phyloP scores from a whole-genome alignment of 805 yeast genomes.

The Wickerhamiella spandovensis region DNA sequence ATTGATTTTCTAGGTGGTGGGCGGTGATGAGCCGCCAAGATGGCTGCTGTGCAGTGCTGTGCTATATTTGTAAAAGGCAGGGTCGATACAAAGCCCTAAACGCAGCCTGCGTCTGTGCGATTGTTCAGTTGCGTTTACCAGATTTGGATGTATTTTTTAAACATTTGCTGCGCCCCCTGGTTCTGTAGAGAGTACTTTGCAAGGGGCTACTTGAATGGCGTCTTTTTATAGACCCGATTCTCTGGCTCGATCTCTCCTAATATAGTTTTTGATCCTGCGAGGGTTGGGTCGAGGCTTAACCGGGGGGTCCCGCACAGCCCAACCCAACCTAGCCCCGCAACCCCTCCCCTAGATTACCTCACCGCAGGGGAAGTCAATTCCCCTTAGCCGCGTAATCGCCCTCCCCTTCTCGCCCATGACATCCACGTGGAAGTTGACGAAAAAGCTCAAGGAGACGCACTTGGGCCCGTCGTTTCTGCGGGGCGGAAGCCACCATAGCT shows the following conservation, averaged over 20 bases:
- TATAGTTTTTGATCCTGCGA: no score
- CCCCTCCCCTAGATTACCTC: not conserved
- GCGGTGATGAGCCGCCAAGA: not conserved
- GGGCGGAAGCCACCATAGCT: slow-evolving; percentile 2
- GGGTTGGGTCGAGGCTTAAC: no score
- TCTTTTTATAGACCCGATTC: no score
- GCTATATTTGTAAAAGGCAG: not conserved
- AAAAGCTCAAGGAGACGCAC: slow-evolving; percentile 32
- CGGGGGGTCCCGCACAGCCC: not conserved
- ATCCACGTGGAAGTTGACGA: slow-evolving; percentile 34
- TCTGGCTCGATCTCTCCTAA: no score
- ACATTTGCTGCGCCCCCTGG: no score
- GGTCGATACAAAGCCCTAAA: no score
- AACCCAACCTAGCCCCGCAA: not conserved
- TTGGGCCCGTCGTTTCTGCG: slow-evolving; percentile 20
- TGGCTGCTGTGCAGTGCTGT: no score
- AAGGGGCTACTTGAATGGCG: no score
- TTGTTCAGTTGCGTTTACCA: not conserved
- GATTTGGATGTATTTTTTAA: no score
- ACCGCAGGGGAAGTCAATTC: not conserved
- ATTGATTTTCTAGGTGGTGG: not conserved
- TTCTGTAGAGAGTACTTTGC: no score
- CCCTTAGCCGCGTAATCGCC: not conserved
- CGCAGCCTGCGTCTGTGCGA: not conserved
- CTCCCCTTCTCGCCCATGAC: slow-evolving; percentile 1